phyloP scores from a whole-genome alignment of 2,329 filamentous ascomycete genomes.

The Calonectria crousiana region DNA sequence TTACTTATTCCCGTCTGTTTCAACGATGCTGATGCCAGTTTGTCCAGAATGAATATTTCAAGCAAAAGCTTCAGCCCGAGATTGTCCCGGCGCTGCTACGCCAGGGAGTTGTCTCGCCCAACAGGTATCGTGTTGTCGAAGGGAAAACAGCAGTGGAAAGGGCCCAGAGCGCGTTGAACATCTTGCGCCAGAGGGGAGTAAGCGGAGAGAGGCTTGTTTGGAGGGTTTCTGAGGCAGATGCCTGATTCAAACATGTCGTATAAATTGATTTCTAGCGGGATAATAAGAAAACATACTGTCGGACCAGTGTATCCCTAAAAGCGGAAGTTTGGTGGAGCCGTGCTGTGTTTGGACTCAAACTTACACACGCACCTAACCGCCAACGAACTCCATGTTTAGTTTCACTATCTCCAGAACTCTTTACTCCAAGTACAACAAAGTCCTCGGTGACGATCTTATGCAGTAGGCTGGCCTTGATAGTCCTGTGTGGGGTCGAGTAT shows the following conservation, averaged over 20 bases:
- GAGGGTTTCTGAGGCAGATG: conserved; percentile 40
- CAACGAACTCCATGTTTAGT: too few species aligned
- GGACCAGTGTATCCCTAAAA: neutral
- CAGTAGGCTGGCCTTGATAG: too few species aligned
- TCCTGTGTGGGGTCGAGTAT: too few species aligned
- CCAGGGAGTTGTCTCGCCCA: conserved; percentile 54
- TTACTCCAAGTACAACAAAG: too few species aligned
- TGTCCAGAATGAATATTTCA: conserved; percentile 66
- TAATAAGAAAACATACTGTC: neutral
- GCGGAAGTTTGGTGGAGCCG: too few species aligned
- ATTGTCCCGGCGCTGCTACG: conserved; percentile 64
- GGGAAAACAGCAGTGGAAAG: conserved; percentile 53
- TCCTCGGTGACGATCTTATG: too few species aligned
- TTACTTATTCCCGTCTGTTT: neutral
- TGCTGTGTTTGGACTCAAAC: too few species aligned
- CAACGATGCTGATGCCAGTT: conserved; percentile 14
- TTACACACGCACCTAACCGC: too few species aligned
- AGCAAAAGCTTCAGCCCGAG: conserved; percentile 64
- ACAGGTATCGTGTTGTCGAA: conserved; percentile 56
- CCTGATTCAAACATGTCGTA: neutral
- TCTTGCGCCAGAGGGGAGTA: conserved; percentile 51
- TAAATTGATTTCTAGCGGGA: neutral
- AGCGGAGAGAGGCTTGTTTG: conserved; percentile 58
- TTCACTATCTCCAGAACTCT: too few species aligned
- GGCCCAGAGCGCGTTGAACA: conserved; percentile 52